These are phyloP conservation scores for Articulospora tetracladia DNA, from an alignment of 495 filamentous ascomycete genomes.

Conservation along the genomic window DNA sequence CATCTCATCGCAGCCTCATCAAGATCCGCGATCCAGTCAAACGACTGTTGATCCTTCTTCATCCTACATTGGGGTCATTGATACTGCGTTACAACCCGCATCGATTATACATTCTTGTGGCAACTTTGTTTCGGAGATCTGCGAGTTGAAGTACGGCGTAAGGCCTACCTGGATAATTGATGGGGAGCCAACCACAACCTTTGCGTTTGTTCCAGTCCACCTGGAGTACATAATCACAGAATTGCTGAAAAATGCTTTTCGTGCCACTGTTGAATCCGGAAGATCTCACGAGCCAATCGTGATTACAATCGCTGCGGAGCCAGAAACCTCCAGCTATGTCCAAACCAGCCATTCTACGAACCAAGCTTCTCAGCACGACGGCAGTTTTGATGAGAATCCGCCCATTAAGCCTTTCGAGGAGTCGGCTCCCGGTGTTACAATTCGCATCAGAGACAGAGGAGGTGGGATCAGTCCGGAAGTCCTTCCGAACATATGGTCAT, in stretches of 20 bases:
- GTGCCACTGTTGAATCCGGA: conserved; percentile 81
- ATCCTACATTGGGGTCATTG: conserved; percentile 93
- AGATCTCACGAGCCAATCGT: conserved; percentile 78
- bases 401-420: conserved; percentile 54
- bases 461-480: conserved; percentile 84
- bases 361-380: neutral
- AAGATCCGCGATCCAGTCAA: conserved; percentile 32
- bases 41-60: conserved; percentile 38
- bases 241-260: conserved; percentile 93
- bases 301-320: conserved; percentile 87
- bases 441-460: conserved; percentile 91
- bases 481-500: conserved; percentile 87
- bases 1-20: conserved; percentile 71
- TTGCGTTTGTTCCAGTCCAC: conserved; percentile 92
- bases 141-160: conserved; percentile 92
- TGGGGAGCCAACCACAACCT: conserved; percentile 73
- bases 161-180: conserved; percentile 77
- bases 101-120: conserved; percentile 76
- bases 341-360: neutral
- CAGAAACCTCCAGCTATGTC: conserved; percentile 35
- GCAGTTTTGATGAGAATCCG: conserved; percentile 27
- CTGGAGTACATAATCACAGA: conserved; percentile 97
- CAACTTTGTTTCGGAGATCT: conserved; percentile 89
- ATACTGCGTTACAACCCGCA: conserved; percentile 83
- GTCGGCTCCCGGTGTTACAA: conserved; percentile 81